These are phyloP conservation scores for Rhamnella rubrinervis DNA, from an alignment of 331 rosid species.

Conservation along the genomic window DNA sequence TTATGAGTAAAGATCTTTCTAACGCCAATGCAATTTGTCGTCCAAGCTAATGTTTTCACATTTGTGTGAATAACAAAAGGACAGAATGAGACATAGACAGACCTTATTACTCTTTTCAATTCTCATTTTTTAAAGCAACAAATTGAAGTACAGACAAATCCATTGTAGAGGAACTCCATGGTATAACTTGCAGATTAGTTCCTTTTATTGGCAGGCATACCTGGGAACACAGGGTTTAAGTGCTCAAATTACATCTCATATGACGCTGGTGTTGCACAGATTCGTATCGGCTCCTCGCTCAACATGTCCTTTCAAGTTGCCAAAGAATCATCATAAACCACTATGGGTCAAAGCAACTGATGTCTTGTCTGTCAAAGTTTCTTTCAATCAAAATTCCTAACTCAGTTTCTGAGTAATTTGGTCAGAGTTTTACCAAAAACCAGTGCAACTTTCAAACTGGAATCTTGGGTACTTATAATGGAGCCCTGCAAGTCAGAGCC, in stretches of 20 bases:
- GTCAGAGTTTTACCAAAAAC: too few relatives aligned
- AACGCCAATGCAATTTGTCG: too few relatives aligned
- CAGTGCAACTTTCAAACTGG: too few relatives aligned
- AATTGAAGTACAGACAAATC: background rate
- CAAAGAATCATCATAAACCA: too few relatives aligned
- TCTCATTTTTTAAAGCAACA: background rate
- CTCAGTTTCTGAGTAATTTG: too few relatives aligned
- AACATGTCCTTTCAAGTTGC: too few relatives aligned
- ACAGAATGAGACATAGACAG: background rate
- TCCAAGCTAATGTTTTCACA: background rate
- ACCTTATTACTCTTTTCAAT: background rate
- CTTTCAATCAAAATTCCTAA: too few relatives aligned
- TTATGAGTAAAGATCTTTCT: constrained; percentile 1
- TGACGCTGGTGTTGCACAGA: background rate
- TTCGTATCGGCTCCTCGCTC: too few relatives aligned
- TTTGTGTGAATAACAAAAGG: background rate
- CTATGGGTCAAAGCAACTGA: too few relatives aligned
- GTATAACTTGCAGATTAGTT: background rate
- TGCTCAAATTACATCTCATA: background rate
- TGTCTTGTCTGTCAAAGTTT: too few relatives aligned
- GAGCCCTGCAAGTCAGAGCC: too few relatives aligned
- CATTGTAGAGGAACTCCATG: background rate
- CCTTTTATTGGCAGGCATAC: background rate
- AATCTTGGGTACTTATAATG: too few relatives aligned
- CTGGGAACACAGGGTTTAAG: background rate